Evolutionary conservation across 805 yeast genomes (phyloP).

Genomic region (Ogataea thermomethanolica): DNA sequence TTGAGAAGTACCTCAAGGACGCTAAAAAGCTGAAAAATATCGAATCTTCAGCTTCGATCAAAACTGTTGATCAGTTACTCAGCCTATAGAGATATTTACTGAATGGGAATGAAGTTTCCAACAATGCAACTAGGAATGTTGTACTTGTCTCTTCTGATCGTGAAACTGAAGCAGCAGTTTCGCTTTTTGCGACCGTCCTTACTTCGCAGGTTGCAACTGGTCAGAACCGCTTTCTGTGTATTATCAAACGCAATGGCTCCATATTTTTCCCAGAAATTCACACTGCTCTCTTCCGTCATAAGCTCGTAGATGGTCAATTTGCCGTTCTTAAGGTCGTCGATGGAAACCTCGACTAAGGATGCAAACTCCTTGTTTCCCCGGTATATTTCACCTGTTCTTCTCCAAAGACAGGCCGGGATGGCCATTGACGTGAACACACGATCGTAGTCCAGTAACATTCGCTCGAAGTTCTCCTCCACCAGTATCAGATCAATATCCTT

Average conservation of each 20-base stretch:
- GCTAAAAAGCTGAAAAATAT: conserved; percentile 9
- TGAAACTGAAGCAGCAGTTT: conserved; percentile 91
- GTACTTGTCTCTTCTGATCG: conserved; percentile 87
- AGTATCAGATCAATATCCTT: conserved; percentile 87
- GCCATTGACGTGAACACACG: conserved; percentile 97
- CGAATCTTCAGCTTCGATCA: not conserved
- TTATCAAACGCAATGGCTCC: conserved; percentile 96
- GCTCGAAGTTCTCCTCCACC: conserved; percentile 91
- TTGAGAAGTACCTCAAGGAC: conserved; percentile 25
- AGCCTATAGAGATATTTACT: conserved; percentile 10
- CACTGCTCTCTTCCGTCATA: conserved; percentile 95
- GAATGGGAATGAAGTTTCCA: conserved; percentile 88
- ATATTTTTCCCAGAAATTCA: conserved; percentile 95
- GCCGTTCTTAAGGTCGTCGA: conserved; percentile 91
- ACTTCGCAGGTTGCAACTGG: conserved; percentile 83
- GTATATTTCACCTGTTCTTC: conserved; percentile 94
- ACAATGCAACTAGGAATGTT: conserved; percentile 95
- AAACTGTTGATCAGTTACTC: conserved; percentile 4
- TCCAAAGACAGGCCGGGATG: conserved; percentile 95
- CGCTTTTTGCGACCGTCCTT: conserved; percentile 76
- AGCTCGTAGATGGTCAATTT: conserved; percentile 87
- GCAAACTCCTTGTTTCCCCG: conserved; percentile 97
- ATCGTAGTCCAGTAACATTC: conserved; percentile 90
- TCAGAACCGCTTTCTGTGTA: conserved; percentile 90
- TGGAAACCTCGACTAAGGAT: conserved; percentile 79